A percentile compares a stretch with the other conserved stretches of the same genome.
phyloP scores from a whole-genome alignment of 2,329 filamentous ascomycete genomes.

The Exserohilum rostratum region DNA sequence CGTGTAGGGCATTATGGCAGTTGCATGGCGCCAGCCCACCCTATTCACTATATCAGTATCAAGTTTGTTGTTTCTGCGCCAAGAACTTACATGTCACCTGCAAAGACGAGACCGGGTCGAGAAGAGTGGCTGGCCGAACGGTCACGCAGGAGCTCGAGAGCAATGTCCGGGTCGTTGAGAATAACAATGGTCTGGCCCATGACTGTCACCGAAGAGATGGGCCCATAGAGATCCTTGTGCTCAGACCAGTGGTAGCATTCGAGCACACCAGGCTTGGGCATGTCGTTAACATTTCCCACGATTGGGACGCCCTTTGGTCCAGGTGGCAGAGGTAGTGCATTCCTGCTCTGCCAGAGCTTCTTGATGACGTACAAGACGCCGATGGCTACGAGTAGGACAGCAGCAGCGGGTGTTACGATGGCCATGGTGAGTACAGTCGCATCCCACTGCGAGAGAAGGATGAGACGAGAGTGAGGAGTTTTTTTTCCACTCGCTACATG shows the following conservation, averaged over 20 bases:
- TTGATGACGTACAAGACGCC: slow-evolving; percentile 15
- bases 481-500: neutral
- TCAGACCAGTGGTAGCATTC: slow-evolving; percentile 55
- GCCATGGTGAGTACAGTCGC: neutral
- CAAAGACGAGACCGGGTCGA: slow-evolving; percentile 25
- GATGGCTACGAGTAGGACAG: neutral
- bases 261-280: slow-evolving; percentile 49
- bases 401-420: neutral
- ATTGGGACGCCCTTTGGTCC: slow-evolving; percentile 58
- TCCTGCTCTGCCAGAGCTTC: slow-evolving; percentile 8
- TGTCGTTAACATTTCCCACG: slow-evolving; percentile 58
- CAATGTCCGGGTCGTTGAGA: slow-evolving; percentile 27
- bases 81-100: slow-evolving; percentile 24
- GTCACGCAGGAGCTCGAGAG: slow-evolving; percentile 32
- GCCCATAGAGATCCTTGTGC: slow-evolving; percentile 44
- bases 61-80: neutral
- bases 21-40: slow-evolving; percentile 29
- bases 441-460: neutral
- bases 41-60: neutral
- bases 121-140: slow-evolving; percentile 30
- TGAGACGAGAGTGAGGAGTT: neutral
- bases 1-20: slow-evolving; percentile 22
- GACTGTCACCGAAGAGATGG: slow-evolving; percentile 7
- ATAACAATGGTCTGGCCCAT: slow-evolving; percentile 3
- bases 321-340: slow-evolving; percentile 52